Evolutionary conservation across 208 protist species (phyloP), one percentile per base, ranked within the genome.

Genomic region (Acanthamoeba sp.): DNA sequence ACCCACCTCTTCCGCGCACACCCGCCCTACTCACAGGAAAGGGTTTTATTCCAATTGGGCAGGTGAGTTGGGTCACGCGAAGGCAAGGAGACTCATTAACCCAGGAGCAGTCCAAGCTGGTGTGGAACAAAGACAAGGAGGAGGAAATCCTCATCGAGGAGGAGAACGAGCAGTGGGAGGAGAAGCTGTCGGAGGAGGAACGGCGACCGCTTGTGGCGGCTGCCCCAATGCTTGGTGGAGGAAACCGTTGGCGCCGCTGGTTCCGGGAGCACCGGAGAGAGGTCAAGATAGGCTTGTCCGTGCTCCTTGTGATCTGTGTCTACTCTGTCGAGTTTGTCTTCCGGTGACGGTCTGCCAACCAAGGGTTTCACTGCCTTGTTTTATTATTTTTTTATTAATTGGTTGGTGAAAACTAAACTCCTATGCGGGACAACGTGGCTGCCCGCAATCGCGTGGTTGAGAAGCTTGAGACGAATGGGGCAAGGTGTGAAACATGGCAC

Each of bases 151-250:
- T 62, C 27, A 59, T 59, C 40, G 55, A 89, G 80, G 80, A 89
- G 55, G 80, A 50, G 80, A 62, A 62, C 80, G 80, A 89, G 80
- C 80, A 89, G 50, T 50, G 50, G 80, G 50, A 89, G 6, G 80
- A 89, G 80, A 34, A 62, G 48, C 66, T 76, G 20, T 38, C 59
- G 9, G 48, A 29, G 6, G 34, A 89, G 20, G 55, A 62, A 27
- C 45, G 80, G 1, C 80, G 50, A 18, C 80, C 55, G 0, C 80
- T 89, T 0, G 20, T 76, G n/a, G 16, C n/a, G 29, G 9, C 20
- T 36, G 2, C n/a, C 14, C 10, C 22, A 84, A 32, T 16, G n/a
- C 40, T 45, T 22, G 73, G n/a, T 84, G 34, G 32, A 34, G 73
- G 34, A 2, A 22, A 42, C 18, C 45, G 27, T 20, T 36, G 29